Evolutionary conservation across 495 filamentous ascomycete species (phyloP).

Genomic region (Penicillium pulvis): DNA sequence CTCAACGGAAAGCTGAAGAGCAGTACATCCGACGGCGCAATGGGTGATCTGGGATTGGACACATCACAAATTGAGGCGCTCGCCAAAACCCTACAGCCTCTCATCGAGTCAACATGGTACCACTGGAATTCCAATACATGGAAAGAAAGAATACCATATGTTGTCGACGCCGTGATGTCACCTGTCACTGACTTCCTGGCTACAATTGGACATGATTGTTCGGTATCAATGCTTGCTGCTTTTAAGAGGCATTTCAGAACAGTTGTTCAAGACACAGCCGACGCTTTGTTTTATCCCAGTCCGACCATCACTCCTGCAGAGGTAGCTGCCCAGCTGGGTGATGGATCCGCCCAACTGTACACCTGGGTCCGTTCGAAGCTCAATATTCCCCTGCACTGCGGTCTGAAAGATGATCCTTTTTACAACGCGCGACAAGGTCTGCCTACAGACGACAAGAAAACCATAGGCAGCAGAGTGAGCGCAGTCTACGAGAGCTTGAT

Average conservation of each 20-base stretch:
- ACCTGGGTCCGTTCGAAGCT: slow-evolving; percentile 20
- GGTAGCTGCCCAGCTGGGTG: slow-evolving; percentile 13
- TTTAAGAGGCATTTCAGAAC: slow-evolving; percentile 17
- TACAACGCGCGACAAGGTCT: slow-evolving; percentile 19
- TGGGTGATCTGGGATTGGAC: slow-evolving; percentile 14
- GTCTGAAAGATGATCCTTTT: slow-evolving; percentile 22
- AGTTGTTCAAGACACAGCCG: slow-evolving; percentile 9
- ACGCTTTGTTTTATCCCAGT: slow-evolving; percentile 12
- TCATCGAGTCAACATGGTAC: slow-evolving; percentile 18
- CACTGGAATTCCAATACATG: slow-evolving; percentile 21
- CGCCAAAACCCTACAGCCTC: slow-evolving; percentile 5
- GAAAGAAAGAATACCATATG: slow-evolving; percentile 17
- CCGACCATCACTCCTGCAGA: slow-evolving; percentile 10
- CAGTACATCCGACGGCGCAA: slow-evolving; percentile 3
- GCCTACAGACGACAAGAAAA: slow-evolving; percentile 13
- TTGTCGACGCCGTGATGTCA: slow-evolving; percentile 14
- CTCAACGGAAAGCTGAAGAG: slow-evolving; percentile 6
- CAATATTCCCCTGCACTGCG: slow-evolving; percentile 15
- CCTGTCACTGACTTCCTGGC: slow-evolving; percentile 14
- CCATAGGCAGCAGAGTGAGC: slow-evolving; percentile 18
- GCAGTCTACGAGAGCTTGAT: slow-evolving; percentile 20
- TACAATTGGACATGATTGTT: slow-evolving; percentile 7
- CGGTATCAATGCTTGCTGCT: slow-evolving; percentile 2
- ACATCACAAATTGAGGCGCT: slow-evolving; percentile 7
- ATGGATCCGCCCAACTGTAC: slow-evolving; percentile 17